Base-by-base conservation (phyloP, 2,329 filamentous ascomycete genomes). In the Hirsutella thompsonii region DNA sequence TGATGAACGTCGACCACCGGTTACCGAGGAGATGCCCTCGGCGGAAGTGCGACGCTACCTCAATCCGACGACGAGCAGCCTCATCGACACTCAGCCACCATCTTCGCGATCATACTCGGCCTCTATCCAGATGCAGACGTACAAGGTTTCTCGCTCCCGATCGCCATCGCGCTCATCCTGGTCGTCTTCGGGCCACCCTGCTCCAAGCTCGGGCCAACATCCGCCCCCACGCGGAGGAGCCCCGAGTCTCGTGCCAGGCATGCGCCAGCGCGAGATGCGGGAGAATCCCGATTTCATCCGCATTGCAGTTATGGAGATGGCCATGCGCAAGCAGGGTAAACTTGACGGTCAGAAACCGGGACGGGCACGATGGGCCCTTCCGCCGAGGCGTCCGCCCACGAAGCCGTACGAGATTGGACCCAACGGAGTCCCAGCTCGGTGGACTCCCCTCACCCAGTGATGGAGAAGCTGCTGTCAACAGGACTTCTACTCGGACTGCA, bases 91-190 rank as follows among this genome's bases (percentile, higher is more conserved):
- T 20, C 56, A 45, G 30, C 53, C 56, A 11, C 47, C 51, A 8
- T 20, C 20, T 13, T 48, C 51, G 29, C 41, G 51, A 21, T 34
- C 63, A 40, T 81, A 74, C 51, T 79, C 76, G 13, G 76, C 79
- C 20, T 81, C 79, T 2, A 82, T 83, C 44, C 78, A 82, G 55
- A 81, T 83, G 78, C 76, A 81, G 52, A 83, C 79, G 1, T 83
- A 83, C 64, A 77, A 76, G 52, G 68, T 76, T 28, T 69, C 70
- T 14, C 32, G 32, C 32, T 34, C 32, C 50, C 67, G 67, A 29
- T 69, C 67, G 21, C 65, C 62, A 45, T 62, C 61, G 39, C 50
- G 58, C 32, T 50, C 60, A 19, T 45, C 55, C n/a, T 49, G 52
- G n/a, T 21, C 13, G 2, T 20, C 35, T 11, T 18, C 35, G 19